Percentiles rank a stretch among this genome's conserved stretches.
Conservation (phyloP, 2,329 filamentous ascomycete species). For the Pseudogymnoascus sp. region DNA sequence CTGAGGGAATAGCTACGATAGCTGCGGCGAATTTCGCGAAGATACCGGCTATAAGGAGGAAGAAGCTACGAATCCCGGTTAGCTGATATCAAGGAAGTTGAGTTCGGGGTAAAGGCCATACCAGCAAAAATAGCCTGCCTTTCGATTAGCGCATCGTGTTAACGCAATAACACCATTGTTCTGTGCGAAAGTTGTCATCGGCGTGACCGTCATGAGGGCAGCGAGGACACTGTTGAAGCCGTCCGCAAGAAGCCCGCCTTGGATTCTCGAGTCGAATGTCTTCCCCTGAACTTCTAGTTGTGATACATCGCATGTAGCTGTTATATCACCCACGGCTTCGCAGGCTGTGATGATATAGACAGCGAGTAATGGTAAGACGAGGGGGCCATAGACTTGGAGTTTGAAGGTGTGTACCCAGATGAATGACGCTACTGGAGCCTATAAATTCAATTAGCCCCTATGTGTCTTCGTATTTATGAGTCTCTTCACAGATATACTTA, state of each 20-base stretch:
- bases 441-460: neutral
- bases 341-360: conserved; percentile 68
- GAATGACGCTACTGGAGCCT: conserved; percentile 61
- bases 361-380: conserved; percentile 64
- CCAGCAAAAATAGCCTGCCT: conserved; percentile 68
- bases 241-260: conserved; percentile 72
- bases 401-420: conserved; percentile 75
- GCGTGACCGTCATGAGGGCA: conserved; percentile 70
- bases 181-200: conserved; percentile 74
- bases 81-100: neutral
- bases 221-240: conserved; percentile 69
- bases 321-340: conserved; percentile 75
- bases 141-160: conserved; percentile 73
- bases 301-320: conserved; percentile 74
- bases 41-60: conserved; percentile 72
- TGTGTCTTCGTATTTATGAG: neutral
- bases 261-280: conserved; percentile 68
- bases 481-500: neutral
- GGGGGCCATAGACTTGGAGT: conserved; percentile 62
- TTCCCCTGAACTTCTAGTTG: conserved; percentile 65
- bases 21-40: conserved; percentile 78
- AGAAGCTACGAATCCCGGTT: conserved; percentile 40
- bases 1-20: conserved; percentile 64
- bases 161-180: conserved; percentile 82
- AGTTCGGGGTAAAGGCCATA: neutral